Base-by-base conservation (phyloP, 208 protist genomes). In the Acanthamoeba lenticulata region DNA sequence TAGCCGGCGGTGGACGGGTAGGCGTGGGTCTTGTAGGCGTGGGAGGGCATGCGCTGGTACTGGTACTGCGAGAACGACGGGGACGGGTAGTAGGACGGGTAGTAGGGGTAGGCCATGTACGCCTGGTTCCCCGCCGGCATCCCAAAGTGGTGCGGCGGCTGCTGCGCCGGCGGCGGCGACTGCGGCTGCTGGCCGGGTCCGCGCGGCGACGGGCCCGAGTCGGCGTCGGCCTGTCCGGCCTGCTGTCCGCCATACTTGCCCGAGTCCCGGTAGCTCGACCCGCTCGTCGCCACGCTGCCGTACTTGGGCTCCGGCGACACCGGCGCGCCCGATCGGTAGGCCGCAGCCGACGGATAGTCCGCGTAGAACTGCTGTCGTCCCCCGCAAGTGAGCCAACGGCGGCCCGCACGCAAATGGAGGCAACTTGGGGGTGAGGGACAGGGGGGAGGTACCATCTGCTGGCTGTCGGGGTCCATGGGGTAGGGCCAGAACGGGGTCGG, bases 231-330 rank as follows among this genome's bases (percentile, higher is more conserved):
- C 65, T 24, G 6, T 13, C 34, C n/a, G 32, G 65, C 6, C 65
- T 74, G 65, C 65, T 74, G 65, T 11, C 29, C 6, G n/a, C n/a
- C n/a, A 27, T 74, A 74, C 36, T 74, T 74, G n/a, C 65, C 65
- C 7, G 65, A 74, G n/a, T 74, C 65, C 19, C 65, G n/a, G 65
- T 74, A 74, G 65, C 36, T 40, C 65, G 32, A 32, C 29, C 29
- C 15, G 65, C 34, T 74, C 34, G 34, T 19, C 36, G 65, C 19
- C n/a, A 6, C n/a, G 36, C 19, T 74, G 65, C 65, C 65, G 65
- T 74, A 74, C 65, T 74, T 74, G 65, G 65, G 65, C 65, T 74
- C 65, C 6, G 65, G 65, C 24, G 65, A 74, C n/a, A 74, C 65
- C 13, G 65, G 65, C 1, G 65, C 65, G 36, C 34, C 65, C 0